phyloP scores from a whole-genome alignment of 495 filamentous ascomycete species.

The Hyaloscypha hepaticicola region DNA sequence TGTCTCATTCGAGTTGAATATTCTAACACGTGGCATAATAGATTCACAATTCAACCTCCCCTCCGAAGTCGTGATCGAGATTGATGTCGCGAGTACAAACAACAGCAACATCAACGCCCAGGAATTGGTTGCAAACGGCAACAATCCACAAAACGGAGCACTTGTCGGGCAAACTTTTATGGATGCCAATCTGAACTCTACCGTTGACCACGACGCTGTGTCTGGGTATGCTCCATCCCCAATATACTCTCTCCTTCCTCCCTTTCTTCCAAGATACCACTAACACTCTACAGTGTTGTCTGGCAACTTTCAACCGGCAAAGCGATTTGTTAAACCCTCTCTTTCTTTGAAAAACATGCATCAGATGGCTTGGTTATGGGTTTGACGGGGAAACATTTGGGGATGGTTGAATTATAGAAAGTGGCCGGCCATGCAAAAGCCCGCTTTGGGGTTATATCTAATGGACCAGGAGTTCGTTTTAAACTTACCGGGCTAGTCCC shows the following conservation, averaged over 20 bases:
- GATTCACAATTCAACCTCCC: constrained; percentile 9
- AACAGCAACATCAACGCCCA: constrained; percentile 9
- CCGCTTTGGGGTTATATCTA: not conserved
- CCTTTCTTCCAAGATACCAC: not conserved
- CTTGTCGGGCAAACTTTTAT: not conserved
- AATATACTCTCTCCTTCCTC: not conserved
- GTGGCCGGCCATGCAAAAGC: not conserved
- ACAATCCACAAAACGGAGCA: constrained; percentile 4
- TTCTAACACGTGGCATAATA: constrained; percentile 1
- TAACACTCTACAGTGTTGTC: not conserved
- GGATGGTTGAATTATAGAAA: not conserved
- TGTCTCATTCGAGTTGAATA: no score
- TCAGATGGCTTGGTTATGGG: no score
- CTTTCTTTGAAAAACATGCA: no score
- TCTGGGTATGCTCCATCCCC: constrained; percentile 1
- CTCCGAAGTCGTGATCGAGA: not conserved
- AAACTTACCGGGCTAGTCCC: constrained; percentile 3
- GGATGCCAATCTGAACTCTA: constrained; percentile 8
- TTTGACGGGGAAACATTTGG: no score
- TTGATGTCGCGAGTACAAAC: not conserved
- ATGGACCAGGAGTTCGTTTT: constrained; percentile 7
- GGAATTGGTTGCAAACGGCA: not conserved
- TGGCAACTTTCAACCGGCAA: constrained; percentile 6
- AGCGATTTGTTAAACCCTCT: constrained; percentile 3
- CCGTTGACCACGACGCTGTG: not conserved